Evolutionary conservation across 495 filamentous ascomycete genomes (phyloP), one percentile per base, ranked within the genome.

Genomic region (Jackrogersella minutella): DNA sequence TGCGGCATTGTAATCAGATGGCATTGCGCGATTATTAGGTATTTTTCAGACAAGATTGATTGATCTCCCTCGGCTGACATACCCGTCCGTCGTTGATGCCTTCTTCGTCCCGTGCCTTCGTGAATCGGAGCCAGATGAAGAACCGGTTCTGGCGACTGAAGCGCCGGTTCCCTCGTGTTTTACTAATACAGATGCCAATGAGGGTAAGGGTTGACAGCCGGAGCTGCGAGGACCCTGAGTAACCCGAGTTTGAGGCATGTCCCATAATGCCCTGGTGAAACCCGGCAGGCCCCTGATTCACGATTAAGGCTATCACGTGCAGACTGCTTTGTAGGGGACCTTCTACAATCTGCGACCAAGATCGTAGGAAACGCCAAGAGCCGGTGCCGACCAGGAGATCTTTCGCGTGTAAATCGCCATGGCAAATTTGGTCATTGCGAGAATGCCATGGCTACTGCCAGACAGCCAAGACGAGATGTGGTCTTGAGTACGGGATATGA

Each of bases 231-330:
- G 10, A 26, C 31, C 54, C 55, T 64, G 43, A 53, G 61, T 28
- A 43, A 51, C 17, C 66, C 66, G 55, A 61, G 66, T 64, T 69
- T 69, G 56, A 69, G 55, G 60, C 66, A 57, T 53, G 61, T 69
- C 66, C 61, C 57, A 64, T 60, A 55, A 49, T 61, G 40, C 66
- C 50, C 41, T 64, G 50, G 62, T 69, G 66, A 69, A 69, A 69
- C 66, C 34, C 16, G 56, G 47, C 54, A n/a, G n/a, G 17, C 61
- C 66, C 66, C 66, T 69, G 66, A 69, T 60, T 64, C 66, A 61
- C 60, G 60, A 55, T 56, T 33, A 57, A 41, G 66, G 56, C 2
- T 39, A 44, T 69, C 66, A 69, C 60, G 66, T 69, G 56, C 30
- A 44, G 44, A 19, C 10, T 16, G 21, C 6, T 39, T 52, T 33